A percentile compares a stretch with the other conserved stretches of the same genome.
These are phyloP conservation scores for Colletotrichum truncatum DNA, from an alignment of 2,329 filamentous ascomycete species.

Conservation along the genomic window DNA sequence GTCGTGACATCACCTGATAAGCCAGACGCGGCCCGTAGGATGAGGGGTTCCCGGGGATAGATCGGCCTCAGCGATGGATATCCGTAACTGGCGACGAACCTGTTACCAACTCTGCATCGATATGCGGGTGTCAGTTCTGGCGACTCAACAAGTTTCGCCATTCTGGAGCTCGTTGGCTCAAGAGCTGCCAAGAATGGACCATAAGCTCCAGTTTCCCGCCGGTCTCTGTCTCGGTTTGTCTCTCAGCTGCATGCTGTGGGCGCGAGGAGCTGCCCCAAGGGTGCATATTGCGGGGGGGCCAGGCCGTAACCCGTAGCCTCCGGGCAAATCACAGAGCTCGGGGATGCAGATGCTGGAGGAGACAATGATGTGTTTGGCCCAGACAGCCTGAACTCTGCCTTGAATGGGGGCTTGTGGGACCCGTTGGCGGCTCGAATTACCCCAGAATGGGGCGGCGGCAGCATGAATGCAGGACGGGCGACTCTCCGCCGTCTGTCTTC, in stretches of 20 bases:
- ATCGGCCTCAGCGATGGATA: constrained; percentile 4
- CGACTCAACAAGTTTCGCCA: constrained; percentile 15
- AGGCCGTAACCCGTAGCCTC: not conserved
- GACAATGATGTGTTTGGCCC: not conserved
- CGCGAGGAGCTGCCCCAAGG: not conserved
- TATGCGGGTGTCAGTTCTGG: not conserved
- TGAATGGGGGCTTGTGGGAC: not conserved
- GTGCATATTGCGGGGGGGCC: not conserved
- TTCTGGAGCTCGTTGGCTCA: not conserved
- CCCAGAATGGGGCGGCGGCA: constrained; percentile 8
- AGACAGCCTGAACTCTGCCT: constrained; percentile 1
- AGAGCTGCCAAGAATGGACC: constrained; percentile 4
- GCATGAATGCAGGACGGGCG: not conserved
- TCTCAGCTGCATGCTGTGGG: constrained; percentile 5
- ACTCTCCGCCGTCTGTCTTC: not conserved
- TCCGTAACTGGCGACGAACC: not conserved
- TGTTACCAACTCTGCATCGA: not conserved
- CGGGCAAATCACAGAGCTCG: constrained; percentile 16
- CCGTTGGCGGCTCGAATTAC: constrained; percentile 27
- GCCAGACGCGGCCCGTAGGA: not conserved
- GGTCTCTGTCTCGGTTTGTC: not conserved
- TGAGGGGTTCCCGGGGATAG: constrained; percentile 22
- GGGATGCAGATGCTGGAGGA: not conserved
- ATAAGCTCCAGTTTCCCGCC: not conserved
- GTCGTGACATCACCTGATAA: constrained; percentile 25